phyloP scores from a whole-genome alignment of 2,329 filamentous ascomycete genomes.

The Capronia coronata region DNA sequence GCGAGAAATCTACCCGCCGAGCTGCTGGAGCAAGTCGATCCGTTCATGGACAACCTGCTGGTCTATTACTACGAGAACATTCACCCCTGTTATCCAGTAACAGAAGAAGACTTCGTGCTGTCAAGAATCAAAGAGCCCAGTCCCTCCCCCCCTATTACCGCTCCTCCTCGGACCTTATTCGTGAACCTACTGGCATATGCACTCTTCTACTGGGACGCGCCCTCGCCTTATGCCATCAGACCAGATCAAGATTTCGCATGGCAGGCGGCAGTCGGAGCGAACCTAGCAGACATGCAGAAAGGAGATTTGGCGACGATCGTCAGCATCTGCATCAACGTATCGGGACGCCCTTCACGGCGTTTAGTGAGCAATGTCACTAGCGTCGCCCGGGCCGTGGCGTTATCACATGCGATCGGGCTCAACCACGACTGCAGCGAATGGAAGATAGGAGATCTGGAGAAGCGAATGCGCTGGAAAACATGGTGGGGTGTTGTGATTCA shows the following conservation, averaged over 20 bases:
- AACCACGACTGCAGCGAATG: constrained; percentile 51
- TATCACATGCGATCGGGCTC: constrained; percentile 51
- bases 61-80: constrained; percentile 50
- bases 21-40: constrained; percentile 54
- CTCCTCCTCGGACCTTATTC: constrained; percentile 51
- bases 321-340: constrained; percentile 53
- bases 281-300: constrained; percentile 51
- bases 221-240: constrained; percentile 42
- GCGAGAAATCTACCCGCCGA: constrained; percentile 48
- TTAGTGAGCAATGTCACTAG: constrained; percentile 44
- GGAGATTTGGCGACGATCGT: constrained; percentile 55
- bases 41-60: constrained; percentile 47
- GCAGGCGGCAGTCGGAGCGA: constrained; percentile 55
- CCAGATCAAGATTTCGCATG: constrained; percentile 57
- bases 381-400: constrained; percentile 48
- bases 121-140: constrained; percentile 45
- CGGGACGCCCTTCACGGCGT: constrained; percentile 45
- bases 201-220: constrained; percentile 51
- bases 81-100: constrained; percentile 56
- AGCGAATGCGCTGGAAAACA: constrained; percentile 46
- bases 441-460: constrained; percentile 47
- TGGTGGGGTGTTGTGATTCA: constrained; percentile 55
- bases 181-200: constrained; percentile 54
- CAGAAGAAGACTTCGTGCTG: constrained; percentile 52
- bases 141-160: too few species aligned